Evolutionary conservation across 257 asterid genomes (phyloP).

Genomic region (Solanum appendiculatum): DNA sequence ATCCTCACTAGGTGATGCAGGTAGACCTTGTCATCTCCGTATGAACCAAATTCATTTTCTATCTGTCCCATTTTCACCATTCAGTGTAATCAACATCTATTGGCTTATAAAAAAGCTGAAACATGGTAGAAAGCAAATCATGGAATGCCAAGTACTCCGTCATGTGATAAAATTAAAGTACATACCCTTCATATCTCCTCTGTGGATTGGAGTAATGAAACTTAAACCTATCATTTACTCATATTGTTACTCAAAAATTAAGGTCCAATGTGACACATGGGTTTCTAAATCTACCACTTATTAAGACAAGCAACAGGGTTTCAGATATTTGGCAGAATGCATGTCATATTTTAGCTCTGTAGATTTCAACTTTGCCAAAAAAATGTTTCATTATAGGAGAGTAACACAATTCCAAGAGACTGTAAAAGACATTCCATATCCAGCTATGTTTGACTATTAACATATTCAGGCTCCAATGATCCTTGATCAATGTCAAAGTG

Average conservation of each 20-base stretch:
- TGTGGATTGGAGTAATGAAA: not conserved
- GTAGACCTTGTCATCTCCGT: slow-evolving; percentile 82
- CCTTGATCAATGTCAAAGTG: not conserved
- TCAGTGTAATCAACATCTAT: slow-evolving; percentile 15
- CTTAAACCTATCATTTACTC: not conserved
- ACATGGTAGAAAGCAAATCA: not conserved
- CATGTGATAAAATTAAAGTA: not conserved
- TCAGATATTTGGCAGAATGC: not conserved
- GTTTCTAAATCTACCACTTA: not conserved
- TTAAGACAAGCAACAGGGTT: not conserved
- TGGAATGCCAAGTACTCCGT: not conserved
- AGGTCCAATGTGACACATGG: not conserved
- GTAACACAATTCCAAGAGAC: not conserved
- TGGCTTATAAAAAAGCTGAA: slow-evolving; percentile 1
- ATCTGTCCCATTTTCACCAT: slow-evolving; percentile 40
- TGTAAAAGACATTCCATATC: not conserved
- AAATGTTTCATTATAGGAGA: not conserved
- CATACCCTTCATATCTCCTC: not conserved
- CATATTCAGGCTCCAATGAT: not conserved
- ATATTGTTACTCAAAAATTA: not conserved
- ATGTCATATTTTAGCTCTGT: not conserved
- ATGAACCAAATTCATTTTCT: slow-evolving; percentile 97
- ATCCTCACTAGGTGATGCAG: slow-evolving; percentile 72
- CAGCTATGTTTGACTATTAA: not conserved
- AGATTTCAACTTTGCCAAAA: not conserved